Evolutionary conservation across 2,329 filamentous ascomycete genomes (phyloP).

Genomic region (Dothistroma pini): DNA sequence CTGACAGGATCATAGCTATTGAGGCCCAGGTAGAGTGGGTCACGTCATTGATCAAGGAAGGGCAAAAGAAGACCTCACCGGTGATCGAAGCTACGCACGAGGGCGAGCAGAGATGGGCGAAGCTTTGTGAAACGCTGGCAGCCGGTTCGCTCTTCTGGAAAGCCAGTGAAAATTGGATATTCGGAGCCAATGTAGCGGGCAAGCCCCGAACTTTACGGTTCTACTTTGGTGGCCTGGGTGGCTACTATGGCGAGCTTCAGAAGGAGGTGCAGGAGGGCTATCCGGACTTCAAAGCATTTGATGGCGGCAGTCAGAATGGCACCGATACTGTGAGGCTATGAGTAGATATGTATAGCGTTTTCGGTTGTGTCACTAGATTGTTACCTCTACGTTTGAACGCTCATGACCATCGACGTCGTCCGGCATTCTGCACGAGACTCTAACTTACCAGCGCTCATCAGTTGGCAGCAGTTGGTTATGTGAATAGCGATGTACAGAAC

Average conservation of each 20-base stretch:
- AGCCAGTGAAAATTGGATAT: conserved; percentile 32
- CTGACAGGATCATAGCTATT: conserved; percentile 23
- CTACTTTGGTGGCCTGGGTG: conserved; percentile 27
- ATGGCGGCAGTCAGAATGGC: not conserved
- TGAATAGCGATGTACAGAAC: too few relatives aligned
- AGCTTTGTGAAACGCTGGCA: conserved; percentile 27
- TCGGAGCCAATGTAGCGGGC: conserved; percentile 29
- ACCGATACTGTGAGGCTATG: not conserved
- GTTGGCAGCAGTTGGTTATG: not conserved
- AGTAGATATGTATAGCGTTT: not conserved
- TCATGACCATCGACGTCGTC: not conserved
- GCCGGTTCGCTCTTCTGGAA: conserved; percentile 29
- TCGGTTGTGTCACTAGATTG: not conserved
- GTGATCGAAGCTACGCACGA: conserved; percentile 30
- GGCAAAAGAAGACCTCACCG: conserved; percentile 16
- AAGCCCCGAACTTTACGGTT: conserved; percentile 27
- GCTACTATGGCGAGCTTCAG: conserved; percentile 21
- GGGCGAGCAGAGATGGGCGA: conserved; percentile 29
- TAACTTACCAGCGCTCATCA: not conserved
- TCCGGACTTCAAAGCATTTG: conserved; percentile 24
- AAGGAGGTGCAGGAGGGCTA: conserved; percentile 19
- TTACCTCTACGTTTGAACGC: not conserved
- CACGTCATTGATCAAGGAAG: conserved; percentile 21
- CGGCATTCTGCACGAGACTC: not conserved
- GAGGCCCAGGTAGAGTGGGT: conserved; percentile 35